phyloP scores from a whole-genome alignment of 176 grass and related monocot species.

The Rhynchospora breviuscula region DNA sequence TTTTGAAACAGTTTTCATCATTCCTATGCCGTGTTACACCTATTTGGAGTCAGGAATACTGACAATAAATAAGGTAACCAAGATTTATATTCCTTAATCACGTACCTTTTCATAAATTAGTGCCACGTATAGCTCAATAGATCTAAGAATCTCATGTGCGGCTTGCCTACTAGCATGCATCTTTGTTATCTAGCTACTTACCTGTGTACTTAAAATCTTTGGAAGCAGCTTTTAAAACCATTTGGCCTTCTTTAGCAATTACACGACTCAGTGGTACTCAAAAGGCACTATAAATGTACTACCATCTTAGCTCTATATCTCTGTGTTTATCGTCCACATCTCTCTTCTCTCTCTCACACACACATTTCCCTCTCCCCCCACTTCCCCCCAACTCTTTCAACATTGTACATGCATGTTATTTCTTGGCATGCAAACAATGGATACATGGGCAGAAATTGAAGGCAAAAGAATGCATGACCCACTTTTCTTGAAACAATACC shows the following conservation, averaged over 20 bases:
- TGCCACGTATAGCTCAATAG: conserved; percentile 8
- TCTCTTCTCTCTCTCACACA: conserved; percentile 3
- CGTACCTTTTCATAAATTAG: neutral
- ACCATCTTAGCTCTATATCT: conserved; percentile 13
- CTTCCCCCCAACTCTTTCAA: neutral
- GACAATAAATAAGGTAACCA: conserved; percentile 10
- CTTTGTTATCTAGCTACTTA: conserved; percentile 8
- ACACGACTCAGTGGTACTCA: neutral
- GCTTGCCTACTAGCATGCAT: conserved; percentile 33
- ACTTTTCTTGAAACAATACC: conserved; percentile 41
- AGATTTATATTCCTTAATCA: conserved; percentile 12
- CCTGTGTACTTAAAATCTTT: conserved; percentile 12
- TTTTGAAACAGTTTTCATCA: neutral
- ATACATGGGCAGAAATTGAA: conserved; percentile 57
- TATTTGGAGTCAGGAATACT: neutral
- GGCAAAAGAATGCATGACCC: conserved; percentile 78
- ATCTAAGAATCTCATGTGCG: conserved; percentile 8
- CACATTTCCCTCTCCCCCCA: neutral
- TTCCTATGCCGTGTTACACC: neutral
- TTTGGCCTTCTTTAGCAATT: neutral
- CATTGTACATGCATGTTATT: conserved; percentile 14
- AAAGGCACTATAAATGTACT: conserved; percentile 12
- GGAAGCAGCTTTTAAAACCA: conserved; percentile 3
- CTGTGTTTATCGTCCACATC: conserved; percentile 7
- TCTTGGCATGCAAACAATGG: conserved; percentile 22